Percentiles rank a stretch among this genome's conserved stretches.
These are phyloP conservation scores for Echites panduratus DNA, from an alignment of 257 asterid species.

Conservation along the genomic window DNA sequence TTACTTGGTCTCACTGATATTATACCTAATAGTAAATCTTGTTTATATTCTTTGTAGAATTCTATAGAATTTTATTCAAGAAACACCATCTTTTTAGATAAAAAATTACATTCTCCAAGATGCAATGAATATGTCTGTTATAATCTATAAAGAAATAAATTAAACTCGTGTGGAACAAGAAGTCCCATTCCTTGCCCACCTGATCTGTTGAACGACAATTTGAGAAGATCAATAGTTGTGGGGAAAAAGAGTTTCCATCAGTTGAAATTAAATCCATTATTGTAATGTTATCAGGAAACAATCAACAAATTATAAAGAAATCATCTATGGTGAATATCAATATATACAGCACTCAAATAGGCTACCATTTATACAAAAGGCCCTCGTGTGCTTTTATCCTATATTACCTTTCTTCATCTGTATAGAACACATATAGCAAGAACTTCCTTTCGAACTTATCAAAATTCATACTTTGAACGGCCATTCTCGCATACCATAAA, in stretches of 20 bases:
- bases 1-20: background rate
- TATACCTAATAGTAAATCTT: background rate
- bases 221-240: background rate
- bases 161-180: too few relatives aligned
- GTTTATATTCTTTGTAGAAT: background rate
- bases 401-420: background rate
- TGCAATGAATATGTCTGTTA: too few relatives aligned
- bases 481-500: background rate
- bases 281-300: background rate
- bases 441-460: background rate
- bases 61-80: background rate
- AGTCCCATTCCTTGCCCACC: too few relatives aligned
- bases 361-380: slow-evolving; percentile 2
- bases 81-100: background rate
- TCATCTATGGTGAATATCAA: background rate
- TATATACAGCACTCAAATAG: slow-evolving; percentile 9
- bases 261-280: background rate
- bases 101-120: background rate
- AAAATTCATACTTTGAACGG: background rate
- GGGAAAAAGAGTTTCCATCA: background rate
- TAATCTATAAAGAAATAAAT: too few relatives aligned
- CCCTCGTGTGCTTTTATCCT: background rate
- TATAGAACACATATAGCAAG: background rate
- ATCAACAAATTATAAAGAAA: background rate
- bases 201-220: background rate